Evolutionary conservation across 352 stramenopile genomes (phyloP).

Genomic region (Globisporangium spinosum): DNA sequence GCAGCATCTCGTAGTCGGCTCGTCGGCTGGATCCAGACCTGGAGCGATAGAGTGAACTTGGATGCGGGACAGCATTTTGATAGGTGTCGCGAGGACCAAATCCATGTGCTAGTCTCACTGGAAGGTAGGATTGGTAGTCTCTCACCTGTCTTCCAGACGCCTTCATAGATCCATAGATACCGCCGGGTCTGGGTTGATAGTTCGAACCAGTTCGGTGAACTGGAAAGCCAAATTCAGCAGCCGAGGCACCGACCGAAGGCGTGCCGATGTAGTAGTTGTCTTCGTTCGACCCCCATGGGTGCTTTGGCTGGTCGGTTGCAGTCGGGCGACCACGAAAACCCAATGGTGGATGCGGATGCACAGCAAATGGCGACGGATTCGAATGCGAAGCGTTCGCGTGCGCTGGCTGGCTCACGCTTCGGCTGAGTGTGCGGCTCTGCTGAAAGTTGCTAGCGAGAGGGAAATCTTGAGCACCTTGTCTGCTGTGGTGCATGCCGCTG

Average conservation of each 20-base stretch:
- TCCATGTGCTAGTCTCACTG: background rate
- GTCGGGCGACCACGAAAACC: background rate
- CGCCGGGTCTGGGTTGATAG: constrained; percentile 2
- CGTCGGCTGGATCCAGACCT: constrained; percentile 27
- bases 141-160: constrained; percentile 9
- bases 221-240: background rate
- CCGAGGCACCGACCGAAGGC: background rate
- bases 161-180: constrained; percentile 14
- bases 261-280: constrained; percentile 5
- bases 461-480: background rate
- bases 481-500: background rate
- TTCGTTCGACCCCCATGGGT: constrained; percentile 8
- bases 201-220: constrained; percentile 3
- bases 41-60: constrained; percentile 30
- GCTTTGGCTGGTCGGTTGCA: constrained; percentile 5
- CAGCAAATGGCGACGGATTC: constrained; percentile 4
- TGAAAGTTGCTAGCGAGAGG: background rate
- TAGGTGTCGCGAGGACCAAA: constrained; percentile 27
- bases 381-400: background rate
- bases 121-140: constrained; percentile 9
- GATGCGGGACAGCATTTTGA: constrained; percentile 20
- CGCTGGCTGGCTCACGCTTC: constrained; percentile 10
- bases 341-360: background rate
- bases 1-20: constrained; percentile 37
- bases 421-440: background rate